These are phyloP conservation scores for Kalmanozyma brasiliensis DNA, from an alignment of 1,284 basidiomycete species.

Conservation along the genomic window DNA sequence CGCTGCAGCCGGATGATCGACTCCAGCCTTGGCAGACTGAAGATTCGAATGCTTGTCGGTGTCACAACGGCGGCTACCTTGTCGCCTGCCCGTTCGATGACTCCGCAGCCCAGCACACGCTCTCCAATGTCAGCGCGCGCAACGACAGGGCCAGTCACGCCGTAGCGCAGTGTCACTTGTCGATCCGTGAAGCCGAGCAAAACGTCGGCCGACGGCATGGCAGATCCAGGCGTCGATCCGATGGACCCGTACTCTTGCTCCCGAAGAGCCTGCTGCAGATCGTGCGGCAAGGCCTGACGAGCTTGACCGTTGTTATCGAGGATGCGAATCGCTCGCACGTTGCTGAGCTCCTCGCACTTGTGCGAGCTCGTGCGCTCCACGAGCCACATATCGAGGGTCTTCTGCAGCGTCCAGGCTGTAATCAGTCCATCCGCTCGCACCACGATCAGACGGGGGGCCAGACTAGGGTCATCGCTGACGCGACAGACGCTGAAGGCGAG, in stretches of 20 bases:
- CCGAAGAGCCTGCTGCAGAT: conserved; percentile 49
- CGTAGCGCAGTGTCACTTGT: conserved; percentile 29
- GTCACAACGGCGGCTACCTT: conserved; percentile 52
- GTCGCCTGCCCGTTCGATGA: conserved; percentile 48
- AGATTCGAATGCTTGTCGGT: conserved; percentile 48
- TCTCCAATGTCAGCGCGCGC: conserved; percentile 52
- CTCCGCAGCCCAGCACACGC: conserved; percentile 38
- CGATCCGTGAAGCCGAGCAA: conserved; percentile 40
- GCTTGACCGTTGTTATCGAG: conserved; percentile 49
- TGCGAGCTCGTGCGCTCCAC: conserved; percentile 34
- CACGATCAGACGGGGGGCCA: conserved; percentile 59
- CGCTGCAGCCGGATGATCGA: conserved; percentile 54
- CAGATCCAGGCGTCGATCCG: conserved; percentile 5
- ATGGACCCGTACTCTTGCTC: conserved; percentile 39
- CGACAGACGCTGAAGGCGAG: conserved; percentile 57
- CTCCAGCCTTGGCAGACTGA: conserved; percentile 56
- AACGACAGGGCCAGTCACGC: conserved; percentile 53
- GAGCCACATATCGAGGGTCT: conserved; percentile 56
- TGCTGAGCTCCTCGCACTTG: conserved; percentile 47
- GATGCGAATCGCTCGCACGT: conserved; percentile 25
- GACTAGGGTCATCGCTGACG: conserved; percentile 42
- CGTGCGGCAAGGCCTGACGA: conserved; percentile 38
- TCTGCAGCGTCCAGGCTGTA: conserved; percentile 61
- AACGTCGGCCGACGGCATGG: conserved; percentile 35
- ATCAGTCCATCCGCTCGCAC: conserved; percentile 49